Evolutionary conservation across 2,329 filamentous ascomycete genomes (phyloP), one percentile per base, ranked within the genome.

Genomic region (Aspergillus sp.): DNA sequence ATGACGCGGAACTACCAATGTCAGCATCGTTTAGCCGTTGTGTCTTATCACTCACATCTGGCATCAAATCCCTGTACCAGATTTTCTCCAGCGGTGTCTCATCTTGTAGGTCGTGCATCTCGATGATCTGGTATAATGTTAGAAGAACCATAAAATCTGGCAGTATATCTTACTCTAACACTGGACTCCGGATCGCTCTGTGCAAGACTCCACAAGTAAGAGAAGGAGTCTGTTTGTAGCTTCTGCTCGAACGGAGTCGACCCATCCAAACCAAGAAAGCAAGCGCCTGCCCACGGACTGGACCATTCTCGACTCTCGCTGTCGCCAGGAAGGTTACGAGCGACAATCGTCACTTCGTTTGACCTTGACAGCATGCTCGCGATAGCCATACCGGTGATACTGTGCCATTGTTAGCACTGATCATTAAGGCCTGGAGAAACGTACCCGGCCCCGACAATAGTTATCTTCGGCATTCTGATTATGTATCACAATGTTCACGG

Each of bases 271-370:
- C 67, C 68, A 5, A 73, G 61, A 59, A 65, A 74, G 48, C 63
- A 64, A 11, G 67, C 71, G 18, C 72, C 71, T 1, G 72, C 71
- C 66, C 67, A 73, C 4, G 68, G 71, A 52, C 68, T 71, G 1
- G 67, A 66, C 68, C 69, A 74, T 11, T 61, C 59, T 2, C 62
- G 58, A 34, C 45, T 48, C 11, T 38, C 45, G n/a, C 60, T 58
- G 52, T 72, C 70, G 4, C 68, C 69, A 11, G 70, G 69, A 38
- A 74, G 62, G 57, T 72, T 60, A 30, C 66, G 61, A 17, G 68
- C 72, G n/a, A 72, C 61, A 42, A 74, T 69, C 17, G 70, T 74
- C 18, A 74, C 55, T 11, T 64, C 59, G 39, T 43, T 42, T 20
- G 20, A 38, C 11, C 43, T 26, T 3, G 54, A 48, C 8, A 56